Conservation (phyloP, 495 filamentous ascomycete species). For the Neurospora pannonica region DNA sequence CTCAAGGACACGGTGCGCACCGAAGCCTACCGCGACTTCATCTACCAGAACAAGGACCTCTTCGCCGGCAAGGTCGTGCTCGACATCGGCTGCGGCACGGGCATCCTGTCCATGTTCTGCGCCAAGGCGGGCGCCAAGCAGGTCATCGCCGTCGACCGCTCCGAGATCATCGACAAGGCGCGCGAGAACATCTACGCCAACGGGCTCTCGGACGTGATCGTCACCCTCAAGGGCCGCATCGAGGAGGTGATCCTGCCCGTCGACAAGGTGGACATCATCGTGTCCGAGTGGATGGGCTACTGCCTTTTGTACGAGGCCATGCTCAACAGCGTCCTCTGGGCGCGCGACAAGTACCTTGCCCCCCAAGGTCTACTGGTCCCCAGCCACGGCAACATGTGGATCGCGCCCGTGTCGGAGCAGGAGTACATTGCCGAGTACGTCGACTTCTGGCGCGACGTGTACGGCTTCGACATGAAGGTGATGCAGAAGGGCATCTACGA, state of each 20-base stretch:
- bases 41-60: slow-evolving; percentile 91
- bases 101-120: slow-evolving; percentile 79
- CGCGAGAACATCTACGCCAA: slow-evolving; percentile 83
- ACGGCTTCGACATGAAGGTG: slow-evolving; percentile 91
- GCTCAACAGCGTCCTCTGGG: slow-evolving; percentile 92
- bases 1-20: slow-evolving; percentile 94
- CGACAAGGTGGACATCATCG: slow-evolving; percentile 91
- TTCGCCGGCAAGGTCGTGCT: slow-evolving; percentile 98
- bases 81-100: slow-evolving; percentile 94
- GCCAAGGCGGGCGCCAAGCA: slow-evolving; percentile 86
- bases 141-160: slow-evolving; percentile 95
- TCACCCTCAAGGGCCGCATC: slow-evolving; percentile 88
- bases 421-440: slow-evolving; percentile 89
- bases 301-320: slow-evolving; percentile 97
- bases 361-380: slow-evolving; percentile 80
- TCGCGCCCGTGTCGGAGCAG: slow-evolving; percentile 78
- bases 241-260: slow-evolving; percentile 89
- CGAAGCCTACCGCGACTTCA: slow-evolving; percentile 90
- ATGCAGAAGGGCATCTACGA: slow-evolving; percentile 77
- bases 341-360: slow-evolving; percentile 80
- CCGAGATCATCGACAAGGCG: slow-evolving; percentile 92
- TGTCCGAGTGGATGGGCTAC: slow-evolving; percentile 99
- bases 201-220: slow-evolving; percentile 74
- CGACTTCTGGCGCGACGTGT: slow-evolving; percentile 95
- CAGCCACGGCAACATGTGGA: slow-evolving; percentile 80